Evolutionary conservation across 306 rosid genomes (phyloP).

Genomic region (Delonix regia): DNA sequence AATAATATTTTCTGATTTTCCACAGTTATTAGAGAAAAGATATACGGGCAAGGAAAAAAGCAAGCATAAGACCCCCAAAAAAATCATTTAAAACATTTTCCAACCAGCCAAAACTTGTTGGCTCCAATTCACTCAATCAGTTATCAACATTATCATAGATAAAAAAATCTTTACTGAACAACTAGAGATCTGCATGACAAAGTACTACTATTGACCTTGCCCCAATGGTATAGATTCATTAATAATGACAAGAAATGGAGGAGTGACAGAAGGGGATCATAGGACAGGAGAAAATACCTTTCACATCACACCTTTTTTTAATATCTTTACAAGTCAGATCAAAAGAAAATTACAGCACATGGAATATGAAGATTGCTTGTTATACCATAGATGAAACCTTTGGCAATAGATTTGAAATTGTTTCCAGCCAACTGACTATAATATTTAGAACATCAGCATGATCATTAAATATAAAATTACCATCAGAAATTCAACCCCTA

Average conservation of each 20-base stretch:
- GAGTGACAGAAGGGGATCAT: background rate
- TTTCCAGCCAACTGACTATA: constrained; percentile 1
- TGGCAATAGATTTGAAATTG: constrained; percentile 24
- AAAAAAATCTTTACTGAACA: background rate
- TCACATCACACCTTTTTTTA: background rate
- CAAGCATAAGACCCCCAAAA: background rate
- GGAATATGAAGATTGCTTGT: constrained; percentile 3
- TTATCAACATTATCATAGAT: background rate
- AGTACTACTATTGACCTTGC: background rate
- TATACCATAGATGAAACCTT: background rate
- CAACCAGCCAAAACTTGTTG: background rate
- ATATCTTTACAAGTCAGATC: background rate
- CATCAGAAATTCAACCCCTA: constrained; percentile 87
- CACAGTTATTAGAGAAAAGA: too few relatives aligned
- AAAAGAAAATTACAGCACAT: background rate
- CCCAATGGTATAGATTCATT: background rate
- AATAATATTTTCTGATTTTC: too few relatives aligned
- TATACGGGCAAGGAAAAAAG: background rate
- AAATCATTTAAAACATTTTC: background rate
- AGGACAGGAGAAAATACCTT: background rate
- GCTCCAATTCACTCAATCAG: background rate
- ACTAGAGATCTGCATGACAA: background rate
- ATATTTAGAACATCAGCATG: constrained; percentile 15
- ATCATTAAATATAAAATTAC: constrained; percentile 48
- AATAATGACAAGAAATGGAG: background rate